Evolutionary conservation across 2,329 filamentous ascomycete genomes (phyloP), one percentile per base, ranked within the genome.

Genomic region (Colletotrichum sp.): DNA sequence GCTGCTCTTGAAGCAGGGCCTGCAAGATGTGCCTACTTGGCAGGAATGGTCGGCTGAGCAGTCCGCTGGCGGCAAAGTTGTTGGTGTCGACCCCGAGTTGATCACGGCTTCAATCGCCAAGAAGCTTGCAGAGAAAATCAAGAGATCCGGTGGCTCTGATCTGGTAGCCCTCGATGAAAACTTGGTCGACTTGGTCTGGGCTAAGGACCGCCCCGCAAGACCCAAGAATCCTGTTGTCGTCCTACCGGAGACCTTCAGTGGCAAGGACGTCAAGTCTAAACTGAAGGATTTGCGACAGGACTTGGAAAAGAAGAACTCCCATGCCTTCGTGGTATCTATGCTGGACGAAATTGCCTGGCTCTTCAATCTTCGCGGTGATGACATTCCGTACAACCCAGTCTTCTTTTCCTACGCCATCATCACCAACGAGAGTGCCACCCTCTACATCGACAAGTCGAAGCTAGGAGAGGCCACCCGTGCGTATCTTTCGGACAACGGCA

Each of bases 341-440:
- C 91, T 99, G 58, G 97, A 99, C 81, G 97, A 99, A 85, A 92
- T 98, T 80, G 97, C 97, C 13, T 99, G 97, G 97, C 89, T 99
- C n/a, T 98, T 98, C 88, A 99, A 99, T 85, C 87, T 99, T 65
- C 93, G 97, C 79, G 97, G 97, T 80, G 97, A 91, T 83, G 97
- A 98, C 83, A 98, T 99, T 78, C 95, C 96, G 0, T 99, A 97
- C 87, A 99, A 99, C 82, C 97, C 97, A 0, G 97, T 99, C 66
- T 98, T 99, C 88, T 98, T 98, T 86, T 97, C 96, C 18, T 99
- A 98, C 81, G 96, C 96, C 60, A 91, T 97, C 56, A 88, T 99
- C 77, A 98, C 97, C 3, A 92, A 93, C 3, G 93, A 89, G 13
- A 88, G 91, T 3, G 95, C 94, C 28, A 96, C 93, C 2, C 89